Base-by-base conservation (phyloP, 2,329 filamentous ascomycete genomes). In the Phialophora verrucosa region DNA sequence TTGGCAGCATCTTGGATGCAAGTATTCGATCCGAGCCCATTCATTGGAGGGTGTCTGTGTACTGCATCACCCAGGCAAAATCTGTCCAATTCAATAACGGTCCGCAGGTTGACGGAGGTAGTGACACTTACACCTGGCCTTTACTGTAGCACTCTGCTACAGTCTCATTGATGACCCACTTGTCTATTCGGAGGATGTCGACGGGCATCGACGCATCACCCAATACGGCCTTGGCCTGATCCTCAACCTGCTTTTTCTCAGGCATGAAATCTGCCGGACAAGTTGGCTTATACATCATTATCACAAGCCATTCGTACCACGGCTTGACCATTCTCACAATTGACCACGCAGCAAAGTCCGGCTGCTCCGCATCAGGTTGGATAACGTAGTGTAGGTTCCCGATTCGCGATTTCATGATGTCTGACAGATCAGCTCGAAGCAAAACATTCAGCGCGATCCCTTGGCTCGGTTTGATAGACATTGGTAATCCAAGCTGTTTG, bases 361-460 rank as follows among this genome's bases (percentile, higher is more conserved):
- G 83, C 31, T 58, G 55, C 32, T 58, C 20, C 1, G 74, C 75
- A 65, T 86, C 83, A 0, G 87, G 85, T 66, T 83, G 80, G 72
- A 89, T 77, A 1, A 87, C 77, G 82, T 85, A 88, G 73, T 89
- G 86, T 23, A 89, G 77, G 71, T 88, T 88, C 0, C 86, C 87
- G 31, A 77, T 79, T 0, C 86, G 80, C 58, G 80, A 75, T 61
- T 82, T 73, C 53, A 86, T 78, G 4, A 84, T 71, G 67, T 84
- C 79, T 1, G 77, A 74, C 42, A 88, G 74, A 69, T 88, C 85
- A 0, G 79, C 81, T 50, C 81, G 76, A 3, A 83, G 76, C 1
- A 83, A 75, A n/a, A 85, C 74, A 66, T 85, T 85, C 50, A 81
- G 78, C 2, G 83, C 83, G 3, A 83, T 68, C 1, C 83, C 83